These are phyloP conservation scores for Camelina neglecta DNA, from an alignment of 345 rosid genomes.

Conservation along the genomic window DNA sequence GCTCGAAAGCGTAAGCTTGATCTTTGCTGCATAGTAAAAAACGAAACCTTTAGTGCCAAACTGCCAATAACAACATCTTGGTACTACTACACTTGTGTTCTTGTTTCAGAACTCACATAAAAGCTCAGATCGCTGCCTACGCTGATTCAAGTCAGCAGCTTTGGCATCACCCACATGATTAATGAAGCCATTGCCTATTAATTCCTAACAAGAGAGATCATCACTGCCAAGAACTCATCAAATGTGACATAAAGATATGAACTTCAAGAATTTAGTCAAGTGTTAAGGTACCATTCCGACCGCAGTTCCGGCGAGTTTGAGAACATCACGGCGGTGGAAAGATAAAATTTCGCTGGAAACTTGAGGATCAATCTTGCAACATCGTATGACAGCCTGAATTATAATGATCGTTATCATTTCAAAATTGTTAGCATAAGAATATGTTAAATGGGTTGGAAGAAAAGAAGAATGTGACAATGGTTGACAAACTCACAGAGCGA, in stretches of 20 bases:
- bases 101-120: slow-evolving; percentile 53
- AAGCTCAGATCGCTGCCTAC: slow-evolving; percentile 87
- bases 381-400: slow-evolving; percentile 55
- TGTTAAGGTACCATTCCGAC: slow-evolving; percentile 63
- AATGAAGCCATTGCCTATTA: slow-evolving; percentile 62
- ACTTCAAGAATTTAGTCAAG: not conserved
- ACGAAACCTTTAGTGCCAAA: slow-evolving; percentile 6
- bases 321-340: slow-evolving; percentile 63
- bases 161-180: slow-evolving; percentile 59
- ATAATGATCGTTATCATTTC: slow-evolving; percentile 6
- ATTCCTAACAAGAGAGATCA: slow-evolving; percentile 65
- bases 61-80: not conserved
- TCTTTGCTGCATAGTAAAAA: slow-evolving; percentile 57
- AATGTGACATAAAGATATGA: slow-evolving; percentile 14
- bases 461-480: slow-evolving; percentile 8
- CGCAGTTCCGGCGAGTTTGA: slow-evolving; percentile 59
- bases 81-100: not conserved
- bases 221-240: slow-evolving; percentile 69
- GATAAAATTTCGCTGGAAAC: slow-evolving; percentile 25
- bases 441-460: not conserved
- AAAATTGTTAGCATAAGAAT: not conserved
- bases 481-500: slow-evolving; percentile 46
- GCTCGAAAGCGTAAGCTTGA: slow-evolving; percentile 55
- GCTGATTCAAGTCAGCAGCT: slow-evolving; percentile 92
- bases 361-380: slow-evolving; percentile 51